Percentiles rank a stretch among this genome's conserved stretches.
Evolutionary conservation across 2,329 filamentous ascomycete genomes (phyloP).

Genomic region (Neoscytalidium dimidiatum): DNA sequence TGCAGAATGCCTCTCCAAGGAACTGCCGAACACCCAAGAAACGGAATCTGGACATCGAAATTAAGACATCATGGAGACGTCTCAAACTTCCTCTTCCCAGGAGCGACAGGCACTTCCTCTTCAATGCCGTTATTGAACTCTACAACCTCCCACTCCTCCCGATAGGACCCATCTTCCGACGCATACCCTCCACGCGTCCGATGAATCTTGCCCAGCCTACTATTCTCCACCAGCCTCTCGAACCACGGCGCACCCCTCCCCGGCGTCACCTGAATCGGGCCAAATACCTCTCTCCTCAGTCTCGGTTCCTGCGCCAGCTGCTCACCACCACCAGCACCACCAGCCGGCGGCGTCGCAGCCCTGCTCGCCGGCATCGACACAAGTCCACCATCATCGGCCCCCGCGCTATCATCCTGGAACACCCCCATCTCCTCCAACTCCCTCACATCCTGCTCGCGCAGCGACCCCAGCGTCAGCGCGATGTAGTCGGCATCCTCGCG

Average conservation of each 20-base stretch:
- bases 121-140: constrained; percentile 58
- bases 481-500: constrained; percentile 74
- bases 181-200: constrained; percentile 61
- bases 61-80: too few relatives aligned
- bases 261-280: constrained; percentile 27
- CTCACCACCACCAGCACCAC: constrained; percentile 26
- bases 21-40: too few relatives aligned
- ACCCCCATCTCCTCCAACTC: constrained; percentile 74
- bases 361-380: constrained; percentile 22
- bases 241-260: constrained; percentile 77
- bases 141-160: constrained; percentile 80
- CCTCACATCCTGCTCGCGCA: constrained; percentile 69
- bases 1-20: neutral
- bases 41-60: too few relatives aligned
- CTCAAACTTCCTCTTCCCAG: constrained; percentile 40
- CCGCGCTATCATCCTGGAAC: constrained; percentile 52
- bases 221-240: constrained; percentile 76
- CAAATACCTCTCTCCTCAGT: constrained; percentile 3
- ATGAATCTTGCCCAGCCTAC: constrained; percentile 68
- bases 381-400: constrained; percentile 28
- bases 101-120: constrained; percentile 25
- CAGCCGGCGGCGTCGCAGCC: constrained; percentile 26
- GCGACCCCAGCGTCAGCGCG: constrained; percentile 76
- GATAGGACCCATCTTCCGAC: constrained; percentile 64
- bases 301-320: neutral